A percentile compares a stretch with the other conserved stretches of the same genome.
These are phyloP conservation scores for Backusella morwellensis DNA, from an alignment of 192 early-diverging fungal genomes.

Conservation along the genomic window DNA sequence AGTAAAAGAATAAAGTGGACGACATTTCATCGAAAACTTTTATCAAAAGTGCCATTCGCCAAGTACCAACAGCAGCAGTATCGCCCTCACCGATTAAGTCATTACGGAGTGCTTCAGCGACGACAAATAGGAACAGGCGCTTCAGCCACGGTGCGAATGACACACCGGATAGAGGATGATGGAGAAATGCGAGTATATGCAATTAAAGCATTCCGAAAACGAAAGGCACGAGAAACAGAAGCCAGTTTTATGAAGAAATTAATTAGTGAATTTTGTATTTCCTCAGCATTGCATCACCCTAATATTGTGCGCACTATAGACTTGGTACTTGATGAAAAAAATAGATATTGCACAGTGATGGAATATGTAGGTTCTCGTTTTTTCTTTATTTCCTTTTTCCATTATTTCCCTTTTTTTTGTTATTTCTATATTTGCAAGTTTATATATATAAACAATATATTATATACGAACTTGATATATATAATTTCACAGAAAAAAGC, in stretches of 20 bases:
- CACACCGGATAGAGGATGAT: constrained; percentile 2
- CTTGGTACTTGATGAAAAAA: constrained; percentile 88
- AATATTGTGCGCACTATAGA: constrained; percentile 94
- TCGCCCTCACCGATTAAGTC: not conserved
- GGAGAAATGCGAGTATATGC: constrained; percentile 66
- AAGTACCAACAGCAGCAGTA: not conserved
- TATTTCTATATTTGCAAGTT: not conserved
- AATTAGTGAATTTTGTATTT: constrained; percentile 93
- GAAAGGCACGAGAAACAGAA: constrained; percentile 81
- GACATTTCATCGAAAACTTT: not conserved
- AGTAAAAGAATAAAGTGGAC: not conserved
- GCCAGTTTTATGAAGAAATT: constrained; percentile 96
- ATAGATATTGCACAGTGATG: constrained; percentile 81
- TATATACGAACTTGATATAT: not conserved
- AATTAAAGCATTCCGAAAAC: constrained; percentile 88
- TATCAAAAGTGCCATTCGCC: not conserved
- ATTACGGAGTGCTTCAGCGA: constrained; percentile 8
- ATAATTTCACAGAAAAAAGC: not conserved
- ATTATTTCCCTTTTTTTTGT: not conserved
- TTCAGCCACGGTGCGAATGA: constrained; percentile 83
- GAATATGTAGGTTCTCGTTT: constrained; percentile 46
- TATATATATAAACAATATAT: not conserved
- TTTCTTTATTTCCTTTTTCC: not conserved
- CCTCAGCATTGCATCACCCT: constrained; percentile 75
- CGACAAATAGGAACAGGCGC: constrained; percentile 76